Conservation (phyloP, 306 rosid species). For the Gynostemma pentaphyllum region DNA sequence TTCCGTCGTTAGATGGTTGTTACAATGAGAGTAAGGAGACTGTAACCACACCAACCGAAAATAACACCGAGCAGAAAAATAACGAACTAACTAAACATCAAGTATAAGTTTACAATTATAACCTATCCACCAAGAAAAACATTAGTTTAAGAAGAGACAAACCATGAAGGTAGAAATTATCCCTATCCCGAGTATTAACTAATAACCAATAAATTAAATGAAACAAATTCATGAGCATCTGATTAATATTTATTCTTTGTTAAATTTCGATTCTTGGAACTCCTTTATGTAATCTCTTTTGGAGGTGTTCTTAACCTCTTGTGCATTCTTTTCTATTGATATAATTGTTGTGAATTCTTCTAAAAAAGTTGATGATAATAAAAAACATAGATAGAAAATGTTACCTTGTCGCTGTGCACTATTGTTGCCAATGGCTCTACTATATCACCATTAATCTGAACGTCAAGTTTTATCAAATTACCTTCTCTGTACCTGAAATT, state of each 20-base stretch:
- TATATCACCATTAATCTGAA: constrained; percentile 66
- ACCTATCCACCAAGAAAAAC: not conserved
- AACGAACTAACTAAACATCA: not conserved
- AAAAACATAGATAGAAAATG: not conserved
- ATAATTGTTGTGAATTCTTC: no score
- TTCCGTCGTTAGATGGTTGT: not conserved
- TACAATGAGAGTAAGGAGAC: not conserved
- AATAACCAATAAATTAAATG: not conserved
- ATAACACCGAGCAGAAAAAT: not conserved
- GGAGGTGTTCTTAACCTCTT: no score
- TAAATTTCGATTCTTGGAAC: not conserved
- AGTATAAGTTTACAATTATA: not conserved
- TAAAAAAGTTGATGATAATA: not conserved
- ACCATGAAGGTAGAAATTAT: not conserved
- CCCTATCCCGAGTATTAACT: not conserved
- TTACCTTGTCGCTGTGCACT: constrained; percentile 80
- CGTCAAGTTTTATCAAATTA: constrained; percentile 72
- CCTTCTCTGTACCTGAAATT: constrained; percentile 57
- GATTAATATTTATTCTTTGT: not conserved
- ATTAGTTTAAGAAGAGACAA: not conserved
- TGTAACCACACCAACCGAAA: not conserved
- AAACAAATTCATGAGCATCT: not conserved
- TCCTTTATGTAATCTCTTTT: no score
- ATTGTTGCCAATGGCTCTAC: constrained; percentile 88
- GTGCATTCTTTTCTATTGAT: no score